phyloP scores from a whole-genome alignment of 1,284 basidiomycete genomes.

The Puccinia novopanici region DNA sequence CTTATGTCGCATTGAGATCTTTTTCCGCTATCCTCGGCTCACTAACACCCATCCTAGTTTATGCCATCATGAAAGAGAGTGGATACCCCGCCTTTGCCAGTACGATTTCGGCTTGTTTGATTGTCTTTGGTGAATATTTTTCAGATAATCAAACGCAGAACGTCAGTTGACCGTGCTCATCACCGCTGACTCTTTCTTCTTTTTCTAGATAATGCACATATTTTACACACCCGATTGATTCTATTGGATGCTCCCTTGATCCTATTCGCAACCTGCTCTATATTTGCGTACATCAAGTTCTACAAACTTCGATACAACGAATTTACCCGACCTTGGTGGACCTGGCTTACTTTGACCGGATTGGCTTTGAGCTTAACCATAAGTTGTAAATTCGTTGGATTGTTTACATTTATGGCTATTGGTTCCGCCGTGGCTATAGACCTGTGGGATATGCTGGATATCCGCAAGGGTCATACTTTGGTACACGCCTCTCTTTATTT shows the following conservation, averaged over 20 bases:
- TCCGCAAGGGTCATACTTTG: constrained; percentile 78
- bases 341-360: constrained; percentile 87
- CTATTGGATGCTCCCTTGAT: constrained; percentile 91
- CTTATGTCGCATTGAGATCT: constrained; percentile 89
- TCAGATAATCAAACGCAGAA: constrained; percentile 60
- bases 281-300: constrained; percentile 94
- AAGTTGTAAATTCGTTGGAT: constrained; percentile 96
- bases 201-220: constrained; percentile 83
- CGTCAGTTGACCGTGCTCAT: constrained; percentile 68
- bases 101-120: constrained; percentile 37
- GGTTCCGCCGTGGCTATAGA: constrained; percentile 89
- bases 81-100: constrained; percentile 74
- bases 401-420: constrained; percentile 85
- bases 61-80: constrained; percentile 94
- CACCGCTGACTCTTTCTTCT: constrained; percentile 47
- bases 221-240: constrained; percentile 92
- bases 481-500: constrained; percentile 62
- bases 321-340: constrained; percentile 88
- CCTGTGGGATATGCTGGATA: constrained; percentile 90
- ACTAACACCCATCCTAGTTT: constrained; percentile 85
- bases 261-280: constrained; percentile 90
- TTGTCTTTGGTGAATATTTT: constrained; percentile 37
- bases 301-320: constrained; percentile 88
- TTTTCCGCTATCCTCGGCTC: constrained; percentile 87
- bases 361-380: constrained; percentile 91